Evolutionary conservation across 2,329 filamentous ascomycete species (phyloP).

Genomic region (Massarina eburnea): DNA sequence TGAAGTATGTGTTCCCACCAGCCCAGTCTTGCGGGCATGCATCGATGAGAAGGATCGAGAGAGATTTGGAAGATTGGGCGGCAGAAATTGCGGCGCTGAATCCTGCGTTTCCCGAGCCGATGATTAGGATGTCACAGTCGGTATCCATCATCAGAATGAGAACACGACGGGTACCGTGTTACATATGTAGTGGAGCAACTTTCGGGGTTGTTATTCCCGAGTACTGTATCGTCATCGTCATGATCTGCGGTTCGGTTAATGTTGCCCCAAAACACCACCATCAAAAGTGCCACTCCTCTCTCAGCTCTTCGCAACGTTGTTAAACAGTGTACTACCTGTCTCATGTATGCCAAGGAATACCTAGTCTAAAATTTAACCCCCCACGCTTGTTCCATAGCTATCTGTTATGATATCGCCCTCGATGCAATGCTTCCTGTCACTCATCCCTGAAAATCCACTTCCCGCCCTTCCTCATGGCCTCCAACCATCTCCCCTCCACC

Average conservation of each 20-base stretch:
- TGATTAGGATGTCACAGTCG: constrained; percentile 50
- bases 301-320: not conserved
- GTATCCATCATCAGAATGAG: not conserved
- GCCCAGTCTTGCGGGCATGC: constrained; percentile 61
- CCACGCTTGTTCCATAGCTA: too few relatives aligned
- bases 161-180: too few relatives aligned
- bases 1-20: constrained; percentile 67
- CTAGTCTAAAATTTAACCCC: not conserved
- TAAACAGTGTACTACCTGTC: not conserved
- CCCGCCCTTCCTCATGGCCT: constrained; percentile 77
- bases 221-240: not conserved
- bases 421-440: too few relatives aligned
- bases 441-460: constrained; percentile 84
- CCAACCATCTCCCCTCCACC: constrained; percentile 73
- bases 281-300: not conserved
- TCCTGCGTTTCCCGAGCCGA: constrained; percentile 67
- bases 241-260: not conserved
- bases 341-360: not conserved
- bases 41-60: constrained; percentile 58
- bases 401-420: too few relatives aligned
- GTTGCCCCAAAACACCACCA: not conserved
- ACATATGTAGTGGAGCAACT: not conserved
- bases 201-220: not conserved
- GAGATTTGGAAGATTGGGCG: constrained; percentile 46
- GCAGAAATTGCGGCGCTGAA: constrained; percentile 63